Conservation (phyloP, 495 filamentous ascomycete species). For the Aspergillus nidulans region DNA sequence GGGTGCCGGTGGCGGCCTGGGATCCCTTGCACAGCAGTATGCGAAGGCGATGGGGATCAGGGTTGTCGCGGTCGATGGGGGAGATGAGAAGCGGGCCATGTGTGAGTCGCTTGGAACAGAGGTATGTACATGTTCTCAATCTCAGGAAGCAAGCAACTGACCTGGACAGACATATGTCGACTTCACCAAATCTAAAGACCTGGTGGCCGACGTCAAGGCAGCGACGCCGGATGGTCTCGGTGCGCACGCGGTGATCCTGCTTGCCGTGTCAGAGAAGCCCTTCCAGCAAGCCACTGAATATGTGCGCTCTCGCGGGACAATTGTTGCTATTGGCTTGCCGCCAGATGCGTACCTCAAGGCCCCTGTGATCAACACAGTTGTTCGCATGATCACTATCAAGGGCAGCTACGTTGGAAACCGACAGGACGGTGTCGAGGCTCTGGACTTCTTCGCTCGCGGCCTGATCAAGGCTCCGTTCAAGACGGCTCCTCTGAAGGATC, state of each 20-base stretch:
- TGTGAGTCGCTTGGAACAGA: constrained; percentile 62
- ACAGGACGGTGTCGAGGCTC: constrained; percentile 75
- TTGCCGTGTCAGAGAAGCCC: constrained; percentile 82
- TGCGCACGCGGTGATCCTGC: constrained; percentile 80
- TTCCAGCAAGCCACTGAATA: constrained; percentile 92
- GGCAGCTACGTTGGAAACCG: constrained; percentile 90
- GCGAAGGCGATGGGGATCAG: constrained; percentile 84
- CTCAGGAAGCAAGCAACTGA: neutral
- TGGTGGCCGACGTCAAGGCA: constrained; percentile 78
- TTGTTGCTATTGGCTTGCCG: constrained; percentile 84
- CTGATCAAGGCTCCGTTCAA: constrained; percentile 85
- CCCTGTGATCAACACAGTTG: constrained; percentile 79
- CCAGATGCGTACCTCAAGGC: constrained; percentile 72
- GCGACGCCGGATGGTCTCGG: constrained; percentile 74
- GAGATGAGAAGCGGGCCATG: constrained; percentile 71
- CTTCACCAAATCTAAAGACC: constrained; percentile 64
- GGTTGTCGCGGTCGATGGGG: constrained; percentile 73
- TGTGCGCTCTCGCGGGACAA: constrained; percentile 69
- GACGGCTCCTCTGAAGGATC: constrained; percentile 68
- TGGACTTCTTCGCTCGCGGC: constrained; percentile 82
- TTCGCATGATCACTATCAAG: constrained; percentile 88
- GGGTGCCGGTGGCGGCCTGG: constrained; percentile 83
- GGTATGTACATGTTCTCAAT: constrained; percentile 8
- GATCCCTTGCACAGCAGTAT: constrained; percentile 75
- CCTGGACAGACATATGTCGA: constrained; percentile 57